A percentile compares a stretch with the other conserved stretches of the same genome.
phyloP scores from a whole-genome alignment of 257 asterid genomes.

The Avicennia marina region DNA sequence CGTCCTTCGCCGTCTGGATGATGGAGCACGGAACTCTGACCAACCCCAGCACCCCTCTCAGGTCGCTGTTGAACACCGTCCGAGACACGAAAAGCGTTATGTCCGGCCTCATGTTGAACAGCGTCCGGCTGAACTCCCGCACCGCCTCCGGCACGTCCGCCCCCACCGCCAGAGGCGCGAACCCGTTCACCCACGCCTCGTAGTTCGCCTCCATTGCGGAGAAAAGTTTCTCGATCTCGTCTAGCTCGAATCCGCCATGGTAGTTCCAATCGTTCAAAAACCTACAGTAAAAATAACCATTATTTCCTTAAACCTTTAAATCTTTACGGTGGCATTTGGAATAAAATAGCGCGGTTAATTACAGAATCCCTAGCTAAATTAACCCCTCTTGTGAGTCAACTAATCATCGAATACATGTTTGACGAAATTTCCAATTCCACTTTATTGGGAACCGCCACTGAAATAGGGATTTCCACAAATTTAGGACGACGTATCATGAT shows the following conservation, averaged over 20 bases:
- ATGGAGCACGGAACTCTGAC: conserved; percentile 75
- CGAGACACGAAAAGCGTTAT: conserved; percentile 73
- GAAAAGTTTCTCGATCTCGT: conserved; percentile 63
- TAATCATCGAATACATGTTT: neutral
- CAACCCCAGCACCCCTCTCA: conserved; percentile 69
- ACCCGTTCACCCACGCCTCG: conserved; percentile 90
- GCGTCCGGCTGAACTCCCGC: conserved; percentile 74
- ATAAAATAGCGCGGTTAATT: too few species aligned
- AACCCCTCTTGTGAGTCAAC: neutral
- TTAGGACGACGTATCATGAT: too few species aligned
- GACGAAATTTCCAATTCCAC: too few species aligned
- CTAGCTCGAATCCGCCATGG: conserved; percentile 87
- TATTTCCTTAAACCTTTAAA: too few species aligned
- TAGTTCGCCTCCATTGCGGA: conserved; percentile 88
- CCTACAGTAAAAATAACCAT: conserved; percentile 20
- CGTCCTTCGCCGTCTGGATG: conserved; percentile 76
- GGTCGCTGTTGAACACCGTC: conserved; percentile 67
- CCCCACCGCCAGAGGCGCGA: conserved; percentile 92
- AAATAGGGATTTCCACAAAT: too few species aligned
- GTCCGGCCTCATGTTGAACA: conserved; percentile 91
- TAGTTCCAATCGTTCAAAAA: conserved; percentile 68
- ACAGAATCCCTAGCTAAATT: too few species aligned
- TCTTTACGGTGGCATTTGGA: too few species aligned
- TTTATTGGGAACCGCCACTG: too few species aligned
- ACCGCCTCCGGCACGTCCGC: conserved; percentile 95